Percentiles rank a stretch among this genome's conserved stretches.
Evolutionary conservation across 2,329 filamentous ascomycete species (phyloP).

Genomic region (Penicillium sp.): DNA sequence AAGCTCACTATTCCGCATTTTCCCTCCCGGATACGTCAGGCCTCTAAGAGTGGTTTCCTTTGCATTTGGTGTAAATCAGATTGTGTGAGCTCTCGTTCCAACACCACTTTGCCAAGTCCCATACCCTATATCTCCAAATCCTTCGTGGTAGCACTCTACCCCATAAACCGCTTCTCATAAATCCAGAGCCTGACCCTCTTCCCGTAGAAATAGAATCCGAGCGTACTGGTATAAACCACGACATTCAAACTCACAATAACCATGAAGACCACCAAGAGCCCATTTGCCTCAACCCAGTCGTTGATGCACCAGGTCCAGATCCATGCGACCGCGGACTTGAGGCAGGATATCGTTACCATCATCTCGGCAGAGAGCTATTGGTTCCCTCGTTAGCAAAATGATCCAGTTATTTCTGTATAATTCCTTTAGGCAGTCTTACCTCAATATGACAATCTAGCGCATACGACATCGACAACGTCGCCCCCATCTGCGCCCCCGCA

Average conservation of each 20-base stretch:
- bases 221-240: background rate
- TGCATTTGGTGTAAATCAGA: no score
- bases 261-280: constrained; percentile 3
- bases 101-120: no score
- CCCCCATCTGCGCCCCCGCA: constrained; percentile 6
- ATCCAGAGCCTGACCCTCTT: constrained; percentile 6
- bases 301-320: constrained; percentile 11
- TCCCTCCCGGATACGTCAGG: no score
- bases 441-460: constrained; percentile 7
- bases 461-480: constrained; percentile 7
- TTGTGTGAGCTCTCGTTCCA: no score
- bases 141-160: no score
- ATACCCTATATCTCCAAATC: no score
- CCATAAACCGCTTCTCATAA: background rate
- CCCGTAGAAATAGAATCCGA: constrained; percentile 4
- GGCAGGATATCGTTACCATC: constrained; percentile 5
- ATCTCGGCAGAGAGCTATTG: background rate
- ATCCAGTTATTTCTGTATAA: background rate
- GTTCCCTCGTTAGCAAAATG: no score
- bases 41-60: no score
- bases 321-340: constrained; percentile 7
- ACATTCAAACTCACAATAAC: constrained; percentile 4
- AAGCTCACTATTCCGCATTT: no score
- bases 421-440: background rate
- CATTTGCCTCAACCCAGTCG: constrained; percentile 1